phyloP scores from a whole-genome alignment of 2,329 filamentous ascomycete species.

The Paraconiothyrium brasiliense region DNA sequence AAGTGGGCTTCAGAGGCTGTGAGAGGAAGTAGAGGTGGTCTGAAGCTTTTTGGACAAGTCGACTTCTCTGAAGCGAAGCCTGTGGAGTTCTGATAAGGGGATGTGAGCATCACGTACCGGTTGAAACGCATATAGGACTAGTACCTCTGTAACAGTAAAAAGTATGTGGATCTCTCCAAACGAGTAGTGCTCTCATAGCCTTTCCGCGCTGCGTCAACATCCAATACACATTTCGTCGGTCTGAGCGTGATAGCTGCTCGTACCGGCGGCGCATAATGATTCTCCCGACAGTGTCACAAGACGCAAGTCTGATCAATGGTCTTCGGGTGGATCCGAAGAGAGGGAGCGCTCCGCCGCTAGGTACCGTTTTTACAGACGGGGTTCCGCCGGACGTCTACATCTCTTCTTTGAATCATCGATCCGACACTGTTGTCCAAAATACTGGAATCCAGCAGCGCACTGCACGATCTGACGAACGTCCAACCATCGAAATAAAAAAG shows the following conservation, averaged over 20 bases:
- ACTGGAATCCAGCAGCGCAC: conserved; percentile 23
- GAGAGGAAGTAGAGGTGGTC: background rate
- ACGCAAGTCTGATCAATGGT: background rate
- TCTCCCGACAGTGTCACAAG: background rate
- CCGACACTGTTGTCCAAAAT: conserved; percentile 50
- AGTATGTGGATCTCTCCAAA: too few relatives aligned
- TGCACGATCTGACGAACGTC: conserved; percentile 3
- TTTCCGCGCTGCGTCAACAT: too few relatives aligned
- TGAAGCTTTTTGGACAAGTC: background rate
- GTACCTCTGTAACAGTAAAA: too few relatives aligned
- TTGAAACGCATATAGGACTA: too few relatives aligned
- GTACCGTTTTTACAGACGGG: background rate
- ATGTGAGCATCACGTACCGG: too few relatives aligned
- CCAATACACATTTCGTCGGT: background rate
- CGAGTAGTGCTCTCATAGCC: too few relatives aligned
- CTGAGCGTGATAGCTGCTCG: background rate
- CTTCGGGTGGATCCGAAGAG: background rate
- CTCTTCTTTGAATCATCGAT: too few relatives aligned
- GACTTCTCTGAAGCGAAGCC: background rate
- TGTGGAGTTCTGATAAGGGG: background rate
- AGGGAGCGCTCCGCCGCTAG: background rate
- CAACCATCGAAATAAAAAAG: background rate
- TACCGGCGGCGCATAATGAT: background rate
- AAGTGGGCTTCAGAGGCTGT: background rate
- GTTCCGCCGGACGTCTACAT: background rate